Percentiles rank a stretch among this genome's conserved stretches.
phyloP scores from a whole-genome alignment of 108 stramenopile genomes.

The Pseudonitzschia pungens region DNA sequence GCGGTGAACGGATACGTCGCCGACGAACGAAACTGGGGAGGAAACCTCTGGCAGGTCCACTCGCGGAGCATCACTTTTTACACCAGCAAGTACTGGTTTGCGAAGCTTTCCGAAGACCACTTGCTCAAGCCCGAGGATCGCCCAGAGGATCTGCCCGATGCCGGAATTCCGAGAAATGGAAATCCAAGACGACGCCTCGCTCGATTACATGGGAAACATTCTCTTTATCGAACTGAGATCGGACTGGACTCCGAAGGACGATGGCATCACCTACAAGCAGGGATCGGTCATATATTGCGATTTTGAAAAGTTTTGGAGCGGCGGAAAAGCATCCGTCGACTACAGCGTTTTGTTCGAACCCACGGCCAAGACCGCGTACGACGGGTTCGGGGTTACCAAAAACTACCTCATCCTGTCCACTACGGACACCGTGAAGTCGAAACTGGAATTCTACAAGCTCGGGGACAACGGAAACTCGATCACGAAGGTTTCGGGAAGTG shows the following conservation, averaged over 20 bases:
- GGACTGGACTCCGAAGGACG: conserved; percentile 76
- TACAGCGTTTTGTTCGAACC: conserved; percentile 82
- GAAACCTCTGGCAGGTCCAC: conserved; percentile 74
- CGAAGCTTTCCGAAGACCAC: conserved; percentile 49
- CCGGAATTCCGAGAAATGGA: conserved; percentile 69
- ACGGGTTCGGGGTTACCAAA: conserved; percentile 71
- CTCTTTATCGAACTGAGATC: conserved; percentile 71
- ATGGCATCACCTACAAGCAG: conserved; percentile 52
- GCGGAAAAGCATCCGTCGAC: conserved; percentile 58
- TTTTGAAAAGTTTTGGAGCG: conserved; percentile 53
- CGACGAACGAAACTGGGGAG: conserved; percentile 69
- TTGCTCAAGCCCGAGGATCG: conserved; percentile 46
- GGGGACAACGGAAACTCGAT: conserved; percentile 56
- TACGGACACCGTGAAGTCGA: conserved; percentile 82
- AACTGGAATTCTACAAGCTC: conserved; percentile 74
- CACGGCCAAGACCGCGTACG: conserved; percentile 65
- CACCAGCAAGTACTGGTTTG: conserved; percentile 63
- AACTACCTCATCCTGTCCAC: conserved; percentile 77
- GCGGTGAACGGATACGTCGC: conserved; percentile 63
- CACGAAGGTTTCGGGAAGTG: conserved; percentile 45
- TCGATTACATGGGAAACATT: conserved; percentile 60
- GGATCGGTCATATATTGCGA: conserved; percentile 71
- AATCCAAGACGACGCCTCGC: conserved; percentile 65
- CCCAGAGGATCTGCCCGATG: conserved; percentile 33
- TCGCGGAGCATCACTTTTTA: conserved; percentile 81